Percentiles rank a stretch among this genome's conserved stretches.
These are phyloP conservation scores for Fusarium sp. DNA, from an alignment of 2,329 filamentous ascomycete genomes.

Conservation along the genomic window DNA sequence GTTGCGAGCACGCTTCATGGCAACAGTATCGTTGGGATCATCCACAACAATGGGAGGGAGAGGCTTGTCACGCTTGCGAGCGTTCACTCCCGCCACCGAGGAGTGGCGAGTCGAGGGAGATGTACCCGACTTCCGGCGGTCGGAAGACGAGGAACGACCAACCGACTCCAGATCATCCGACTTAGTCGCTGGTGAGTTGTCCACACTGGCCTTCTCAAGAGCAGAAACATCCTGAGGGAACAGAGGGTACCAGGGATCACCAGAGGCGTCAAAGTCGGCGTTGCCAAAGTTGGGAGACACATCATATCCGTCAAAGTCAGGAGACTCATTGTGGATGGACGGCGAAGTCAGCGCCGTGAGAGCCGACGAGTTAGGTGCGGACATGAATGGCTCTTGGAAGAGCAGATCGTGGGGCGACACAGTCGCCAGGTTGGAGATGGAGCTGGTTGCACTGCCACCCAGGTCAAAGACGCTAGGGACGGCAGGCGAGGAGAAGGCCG, in stretches of 20 bases:
- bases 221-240: conserved; percentile 67
- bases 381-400: conserved; percentile 76
- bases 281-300: conserved; percentile 81
- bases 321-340: conserved; percentile 81
- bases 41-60: conserved; percentile 82
- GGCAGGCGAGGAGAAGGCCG: conserved; percentile 66
- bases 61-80: conserved; percentile 84
- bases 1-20: conserved; percentile 93
- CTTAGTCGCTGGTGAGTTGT: conserved; percentile 57
- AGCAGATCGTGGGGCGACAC: conserved; percentile 87
- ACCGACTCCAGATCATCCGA: conserved; percentile 63
- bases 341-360: conserved; percentile 90
- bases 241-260: conserved; percentile 77
- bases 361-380: conserved; percentile 83
- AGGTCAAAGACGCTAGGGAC: conserved; percentile 65
- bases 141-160: conserved; percentile 53
- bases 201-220: conserved; percentile 45
- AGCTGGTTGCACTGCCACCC: conserved; percentile 59
- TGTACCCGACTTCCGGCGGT: conserved; percentile 60
- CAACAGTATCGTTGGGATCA: conserved; percentile 79
- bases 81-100: conserved; percentile 75
- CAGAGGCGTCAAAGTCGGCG: conserved; percentile 65
- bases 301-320: conserved; percentile 79
- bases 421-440: conserved; percentile 71
- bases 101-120: conserved; percentile 72